These are phyloP conservation scores for Pueraria montana DNA, from an alignment of 306 rosid genomes.

Conservation along the genomic window DNA sequence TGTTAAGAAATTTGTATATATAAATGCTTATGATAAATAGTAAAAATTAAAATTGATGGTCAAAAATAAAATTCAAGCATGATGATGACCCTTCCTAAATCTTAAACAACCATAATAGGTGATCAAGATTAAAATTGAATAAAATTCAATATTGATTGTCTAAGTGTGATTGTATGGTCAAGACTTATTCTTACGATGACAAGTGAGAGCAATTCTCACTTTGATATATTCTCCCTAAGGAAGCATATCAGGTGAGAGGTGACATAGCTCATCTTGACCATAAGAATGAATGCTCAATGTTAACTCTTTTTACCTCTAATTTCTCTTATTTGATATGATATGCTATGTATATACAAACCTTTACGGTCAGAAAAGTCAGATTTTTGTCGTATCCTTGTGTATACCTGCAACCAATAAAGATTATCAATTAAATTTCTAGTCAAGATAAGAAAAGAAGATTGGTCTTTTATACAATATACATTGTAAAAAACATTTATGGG, in stretches of 20 bases:
- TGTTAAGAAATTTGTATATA: neutral
- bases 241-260: too few species aligned
- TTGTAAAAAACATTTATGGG: neutral
- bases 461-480: neutral
- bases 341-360: constrained; percentile 61
- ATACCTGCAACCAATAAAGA: constrained; percentile 62
- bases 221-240: neutral
- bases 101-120: neutral
- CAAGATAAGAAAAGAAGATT: neutral
- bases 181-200: neutral
- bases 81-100: neutral
- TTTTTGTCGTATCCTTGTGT: constrained; percentile 76
- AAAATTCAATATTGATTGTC: too few species aligned
- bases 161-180: neutral
- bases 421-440: constrained; percentile 4
- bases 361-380: constrained; percentile 82
- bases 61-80: neutral
- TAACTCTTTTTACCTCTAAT: neutral
- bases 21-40: neutral
- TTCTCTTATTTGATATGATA: neutral
- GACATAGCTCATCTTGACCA: neutral
- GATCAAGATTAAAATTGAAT: too few species aligned
- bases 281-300: neutral
- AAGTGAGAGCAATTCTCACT: neutral
- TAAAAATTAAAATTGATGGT: neutral